Evolutionary conservation across 2,329 filamentous ascomycete species (phyloP).

Genomic region (Alternaria conjuncta): DNA sequence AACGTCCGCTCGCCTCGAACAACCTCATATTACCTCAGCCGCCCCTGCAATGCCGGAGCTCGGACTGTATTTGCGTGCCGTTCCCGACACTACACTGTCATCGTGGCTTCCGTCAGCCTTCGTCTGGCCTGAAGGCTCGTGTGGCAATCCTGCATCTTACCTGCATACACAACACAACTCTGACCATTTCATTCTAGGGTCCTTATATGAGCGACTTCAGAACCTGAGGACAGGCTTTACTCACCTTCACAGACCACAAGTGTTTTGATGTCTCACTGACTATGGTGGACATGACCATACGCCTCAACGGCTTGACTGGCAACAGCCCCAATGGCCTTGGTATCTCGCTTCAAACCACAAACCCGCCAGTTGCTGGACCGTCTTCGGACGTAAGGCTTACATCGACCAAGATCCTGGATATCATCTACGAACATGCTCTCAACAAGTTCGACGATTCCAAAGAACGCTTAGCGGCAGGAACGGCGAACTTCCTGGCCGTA

Average conservation of each 20-base stretch:
- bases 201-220: not conserved
- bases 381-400: not conserved
- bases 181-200: not conserved
- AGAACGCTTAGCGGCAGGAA: constrained; percentile 20
- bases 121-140: not conserved
- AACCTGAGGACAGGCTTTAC: not conserved
- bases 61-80: not conserved
- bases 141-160: not conserved
- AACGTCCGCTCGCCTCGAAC: not conserved
- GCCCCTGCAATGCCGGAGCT: not conserved
- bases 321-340: not conserved
- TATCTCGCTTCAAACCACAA: not conserved
- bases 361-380: not conserved
- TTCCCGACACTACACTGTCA: not conserved
- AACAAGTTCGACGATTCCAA: constrained; percentile 32
- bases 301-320: not conserved
- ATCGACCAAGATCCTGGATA: constrained; percentile 19
- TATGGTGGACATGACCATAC: not conserved
- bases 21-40: not conserved
- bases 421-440: constrained; percentile 33
- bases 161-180: not conserved
- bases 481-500: constrained; percentile 20
- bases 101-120: not conserved
- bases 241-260: not conserved
- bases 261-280: not conserved